Conservation (phyloP, 371 early-diverging fungal genomes). For the Syncephalastrum racemosum region DNA sequence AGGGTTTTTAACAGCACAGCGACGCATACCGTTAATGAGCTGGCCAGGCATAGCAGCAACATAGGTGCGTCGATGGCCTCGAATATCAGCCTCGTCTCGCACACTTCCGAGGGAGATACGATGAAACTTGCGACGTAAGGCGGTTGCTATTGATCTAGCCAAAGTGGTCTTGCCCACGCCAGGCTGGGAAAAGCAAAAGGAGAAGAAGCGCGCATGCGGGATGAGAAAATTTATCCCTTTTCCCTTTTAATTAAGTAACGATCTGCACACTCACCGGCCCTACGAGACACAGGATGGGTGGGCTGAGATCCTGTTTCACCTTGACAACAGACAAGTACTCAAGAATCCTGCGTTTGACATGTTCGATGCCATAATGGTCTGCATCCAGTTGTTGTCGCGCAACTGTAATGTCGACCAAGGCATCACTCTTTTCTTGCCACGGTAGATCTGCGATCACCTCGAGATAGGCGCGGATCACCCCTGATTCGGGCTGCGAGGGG, state of each 20-base stretch:
- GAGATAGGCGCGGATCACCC: slow-evolving; percentile 74
- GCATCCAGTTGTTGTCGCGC: slow-evolving; percentile 68
- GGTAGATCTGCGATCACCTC: slow-evolving; percentile 80
- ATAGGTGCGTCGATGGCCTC: slow-evolving; percentile 90
- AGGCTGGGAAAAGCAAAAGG: slow-evolving; percentile 35
- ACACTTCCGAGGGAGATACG: slow-evolving; percentile 87
- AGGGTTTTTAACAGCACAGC: slow-evolving; percentile 77
- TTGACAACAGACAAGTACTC: slow-evolving; percentile 84
- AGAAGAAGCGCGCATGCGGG: no score
- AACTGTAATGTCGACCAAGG: slow-evolving; percentile 61
- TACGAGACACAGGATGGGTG: slow-evolving; percentile 80
- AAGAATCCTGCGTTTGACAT: slow-evolving; percentile 81
- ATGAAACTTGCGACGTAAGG: slow-evolving; percentile 79
- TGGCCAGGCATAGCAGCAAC: slow-evolving; percentile 87
- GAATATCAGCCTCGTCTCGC: slow-evolving; percentile 86
- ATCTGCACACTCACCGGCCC: slow-evolving; percentile 51
- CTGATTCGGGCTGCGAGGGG: slow-evolving; percentile 74
- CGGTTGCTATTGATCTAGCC: slow-evolving; percentile 75
- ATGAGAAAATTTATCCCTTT: not conserved
- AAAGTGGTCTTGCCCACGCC: slow-evolving; percentile 86
- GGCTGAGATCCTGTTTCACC: slow-evolving; percentile 58
- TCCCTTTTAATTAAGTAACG: not conserved
- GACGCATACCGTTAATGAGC: slow-evolving; percentile 75
- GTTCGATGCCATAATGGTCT: slow-evolving; percentile 83
- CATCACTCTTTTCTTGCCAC: slow-evolving; percentile 60